Base-by-base conservation (phyloP, 306 rosid genomes). In the apple (Malus domestica) region DNA sequence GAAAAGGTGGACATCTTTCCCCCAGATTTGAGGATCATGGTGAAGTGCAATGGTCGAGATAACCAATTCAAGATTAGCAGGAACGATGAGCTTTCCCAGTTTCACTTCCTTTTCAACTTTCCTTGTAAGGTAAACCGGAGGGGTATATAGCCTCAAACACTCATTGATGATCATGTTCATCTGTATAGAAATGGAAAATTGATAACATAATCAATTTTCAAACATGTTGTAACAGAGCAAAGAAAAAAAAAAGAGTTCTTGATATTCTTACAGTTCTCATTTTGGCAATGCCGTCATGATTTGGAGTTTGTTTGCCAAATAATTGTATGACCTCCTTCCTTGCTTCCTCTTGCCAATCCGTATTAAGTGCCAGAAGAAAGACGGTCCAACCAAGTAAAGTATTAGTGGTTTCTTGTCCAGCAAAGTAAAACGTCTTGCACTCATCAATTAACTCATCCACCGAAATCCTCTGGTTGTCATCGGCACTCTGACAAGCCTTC, bases 21-120 rank as follows among this genome's bases (percentile, higher is more conserved):
- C 85, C 85, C 85, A 82, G 14, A 73, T 22, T 42, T 68, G 27
- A 60, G 82, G 68, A 20, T 82, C 85, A 61, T 59, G 82, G 7
- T 78, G 82, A 59, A 68, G 18, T 29, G 72, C 62, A 6, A 68
- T 4, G 54, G 14, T 46, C 22, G 79, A 15, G 22, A 72, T 13
- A 29, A 4, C 0, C 25, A 82, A 4, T 6, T 27, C 10, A 8
- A 78, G 25, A 25, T 68, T 30, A 58, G 68, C 69, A 3, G 82
- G 85, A 46, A 82, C 63, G 23, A n/a, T 22, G 40, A 45, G 40
- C 4, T 49, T 69, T 40, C 82, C 76, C 32, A 67, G 35, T 68
- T 65, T 73, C 5, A 62, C 75, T 29, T 73, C 44, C 30, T 4
- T 67, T 38, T 8, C 72, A 35, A 38, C 67, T 51, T 32, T 11